Base-by-base conservation (phyloP, 306 rosid genomes). In the Coriaria nepalensis region DNA sequence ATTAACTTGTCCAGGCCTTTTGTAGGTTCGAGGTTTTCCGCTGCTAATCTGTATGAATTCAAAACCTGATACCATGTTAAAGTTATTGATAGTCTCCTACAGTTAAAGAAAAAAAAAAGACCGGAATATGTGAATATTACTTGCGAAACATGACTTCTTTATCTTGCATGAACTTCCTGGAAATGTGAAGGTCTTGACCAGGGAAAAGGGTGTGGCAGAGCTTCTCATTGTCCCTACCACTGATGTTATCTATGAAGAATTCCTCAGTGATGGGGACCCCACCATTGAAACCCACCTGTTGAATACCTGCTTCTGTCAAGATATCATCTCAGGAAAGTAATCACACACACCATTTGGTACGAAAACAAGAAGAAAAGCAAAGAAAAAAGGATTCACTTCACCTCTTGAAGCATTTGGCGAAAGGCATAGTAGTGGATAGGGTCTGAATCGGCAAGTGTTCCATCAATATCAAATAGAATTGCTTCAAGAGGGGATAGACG, bases 381-480 rank as follows among this genome's bases (percentile, higher is more conserved):
- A 32, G 38, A 53, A 36, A 52, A 63, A 13, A n/a, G 13, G 46
- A 0, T 8, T 15, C 37, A 20, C 29, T 20, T 0, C 35, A 75
- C 77, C 63, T 67, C 58, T 60, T 63, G 66, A 71, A 75, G 81
- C 72, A 67, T 63, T 49, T 60, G 39, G 10, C 63, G 61, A 52
- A 60, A 75, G 46, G 78, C 77, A 29, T 47, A 37, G 36, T 53
- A 70, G 33, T 70, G 74, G 43, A 63, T 49, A 10, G 77, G 77
- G 55, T 70, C 71, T 9, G 71, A 70, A 56, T 70, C 81, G 42
- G 77, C 70, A 34, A 75, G 43, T 13, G 71, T 75, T 51, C 77
- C 81, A 55, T 75, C 77, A 38, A 75, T 67, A 41, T 75, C 77
- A 49, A 75, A 75, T 20, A 70, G 71, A 67, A 75, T 61, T 10